Conservation (phyloP, 129 eudicot genomes). For the Deinandra increscens region DNA sequence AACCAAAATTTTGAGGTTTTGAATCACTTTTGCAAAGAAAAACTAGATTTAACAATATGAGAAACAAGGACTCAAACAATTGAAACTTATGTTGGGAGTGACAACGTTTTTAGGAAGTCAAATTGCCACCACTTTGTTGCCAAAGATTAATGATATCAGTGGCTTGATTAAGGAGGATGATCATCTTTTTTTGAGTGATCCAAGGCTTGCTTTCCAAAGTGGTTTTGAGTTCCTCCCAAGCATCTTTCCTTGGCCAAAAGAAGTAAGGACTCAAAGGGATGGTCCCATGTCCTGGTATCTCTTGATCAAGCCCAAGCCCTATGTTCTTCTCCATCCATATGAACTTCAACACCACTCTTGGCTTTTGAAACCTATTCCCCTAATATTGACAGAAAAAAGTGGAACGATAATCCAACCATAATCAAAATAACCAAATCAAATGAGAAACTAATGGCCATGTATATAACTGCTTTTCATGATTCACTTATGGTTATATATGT, state of each 20-base stretch:
- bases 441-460: no score
- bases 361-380: slow-evolving; percentile 46
- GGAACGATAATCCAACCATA: no score
- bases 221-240: slow-evolving; percentile 99
- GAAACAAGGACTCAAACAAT: slow-evolving; percentile 11
- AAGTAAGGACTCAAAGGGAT: slow-evolving; percentile 91
- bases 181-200: slow-evolving; percentile 95
- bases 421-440: no score
- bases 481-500: no score
- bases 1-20: background rate
- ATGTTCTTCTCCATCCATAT: slow-evolving; percentile 99
- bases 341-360: slow-evolving; percentile 85
- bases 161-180: slow-evolving; percentile 93
- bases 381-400: background rate
- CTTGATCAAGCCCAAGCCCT: slow-evolving; percentile 83
- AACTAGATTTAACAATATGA: background rate
- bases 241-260: slow-evolving; percentile 99
- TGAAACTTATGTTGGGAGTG: slow-evolving; percentile 4
- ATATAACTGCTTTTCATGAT: no score
- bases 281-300: slow-evolving; percentile 81
- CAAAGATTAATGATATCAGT: slow-evolving; percentile 95
- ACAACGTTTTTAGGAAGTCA: slow-evolving; percentile 42
- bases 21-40: background rate
- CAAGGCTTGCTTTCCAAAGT: slow-evolving; percentile 93
- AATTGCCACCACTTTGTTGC: slow-evolving; percentile 97